phyloP scores from a whole-genome alignment of 768 basidiomycete genomes.

The Trametes cubensis region DNA sequence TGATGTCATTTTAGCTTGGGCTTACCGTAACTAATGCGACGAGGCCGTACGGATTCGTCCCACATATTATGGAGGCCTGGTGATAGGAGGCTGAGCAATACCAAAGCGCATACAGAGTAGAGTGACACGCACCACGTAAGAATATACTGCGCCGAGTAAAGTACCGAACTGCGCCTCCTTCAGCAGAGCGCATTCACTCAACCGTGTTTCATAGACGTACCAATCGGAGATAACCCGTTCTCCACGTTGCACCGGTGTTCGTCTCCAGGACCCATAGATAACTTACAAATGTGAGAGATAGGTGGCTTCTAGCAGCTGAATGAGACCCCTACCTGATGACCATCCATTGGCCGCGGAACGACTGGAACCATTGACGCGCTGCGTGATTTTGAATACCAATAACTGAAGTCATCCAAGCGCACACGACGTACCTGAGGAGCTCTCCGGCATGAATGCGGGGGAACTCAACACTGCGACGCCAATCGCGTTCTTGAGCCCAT shows the following conservation, averaged over 20 bases:
- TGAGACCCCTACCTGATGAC: constrained; percentile 38
- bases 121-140: constrained; percentile 36
- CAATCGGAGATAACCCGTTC: constrained; percentile 47
- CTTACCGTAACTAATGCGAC: constrained; percentile 44
- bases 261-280: constrained; percentile 56
- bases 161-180: constrained; percentile 33
- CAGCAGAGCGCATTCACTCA: background rate
- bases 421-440: constrained; percentile 36
- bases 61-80: constrained; percentile 44
- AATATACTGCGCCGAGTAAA: constrained; percentile 35
- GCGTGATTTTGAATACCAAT: background rate
- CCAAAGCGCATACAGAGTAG: background rate
- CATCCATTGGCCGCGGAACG: constrained; percentile 51
- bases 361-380: constrained; percentile 44
- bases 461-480: constrained; percentile 46
- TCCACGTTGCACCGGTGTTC: constrained; percentile 55
- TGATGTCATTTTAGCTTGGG: background rate
- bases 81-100: background rate
- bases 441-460: constrained; percentile 46
- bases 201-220: constrained; percentile 30
- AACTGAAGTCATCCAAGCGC: background rate
- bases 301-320: too few species aligned
- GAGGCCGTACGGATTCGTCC: constrained; percentile 46
- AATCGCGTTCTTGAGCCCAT: constrained; percentile 49
- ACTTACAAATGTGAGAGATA: background rate